These are phyloP conservation scores for Thelephora ganbajun DNA, from an alignment of 768 basidiomycete species.

Conservation along the genomic window DNA sequence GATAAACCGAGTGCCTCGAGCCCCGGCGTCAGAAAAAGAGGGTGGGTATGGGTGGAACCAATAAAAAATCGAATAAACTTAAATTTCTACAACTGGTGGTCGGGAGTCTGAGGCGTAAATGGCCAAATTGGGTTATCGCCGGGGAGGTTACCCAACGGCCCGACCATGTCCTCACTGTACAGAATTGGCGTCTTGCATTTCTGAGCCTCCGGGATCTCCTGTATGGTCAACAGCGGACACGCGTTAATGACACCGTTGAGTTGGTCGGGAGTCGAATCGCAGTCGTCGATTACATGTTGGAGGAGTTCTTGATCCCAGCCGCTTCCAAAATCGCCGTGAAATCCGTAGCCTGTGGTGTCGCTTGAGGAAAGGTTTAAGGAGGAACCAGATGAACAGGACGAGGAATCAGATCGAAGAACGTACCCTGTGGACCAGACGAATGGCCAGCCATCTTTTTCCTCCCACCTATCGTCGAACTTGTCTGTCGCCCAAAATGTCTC, in stretches of 20 bases:
- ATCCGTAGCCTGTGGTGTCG: conserved; percentile 12
- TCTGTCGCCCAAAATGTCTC: too few relatives aligned
- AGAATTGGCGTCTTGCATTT: conserved; percentile 8
- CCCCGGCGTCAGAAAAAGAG: too few relatives aligned
- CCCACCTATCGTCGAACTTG: too few relatives aligned
- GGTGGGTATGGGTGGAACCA: too few relatives aligned
- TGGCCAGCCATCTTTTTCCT: background rate
- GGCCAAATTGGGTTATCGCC: conserved; percentile 13
- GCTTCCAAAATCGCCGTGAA: conserved; percentile 14
- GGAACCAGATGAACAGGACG: conserved; percentile 6
- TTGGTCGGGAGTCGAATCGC: too few relatives aligned
- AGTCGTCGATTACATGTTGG: too few relatives aligned
- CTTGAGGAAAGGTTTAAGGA: conserved; percentile 12
- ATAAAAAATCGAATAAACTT: too few relatives aligned
- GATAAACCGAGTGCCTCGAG: too few relatives aligned
- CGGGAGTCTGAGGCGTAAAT: too few relatives aligned
- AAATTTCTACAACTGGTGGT: too few relatives aligned
- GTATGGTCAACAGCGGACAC: conserved; percentile 9
- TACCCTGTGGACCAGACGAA: conserved; percentile 1
- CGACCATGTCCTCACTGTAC: conserved; percentile 8
- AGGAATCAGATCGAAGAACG: background rate
- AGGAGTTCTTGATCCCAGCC: too few relatives aligned
- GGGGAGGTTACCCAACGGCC: conserved; percentile 10
- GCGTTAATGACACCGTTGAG: conserved; percentile 2
- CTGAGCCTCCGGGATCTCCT: conserved; percentile 8